phyloP scores from a whole-genome alignment of 2,329 filamentous ascomycete species.

The Colletotrichum sp. region DNA sequence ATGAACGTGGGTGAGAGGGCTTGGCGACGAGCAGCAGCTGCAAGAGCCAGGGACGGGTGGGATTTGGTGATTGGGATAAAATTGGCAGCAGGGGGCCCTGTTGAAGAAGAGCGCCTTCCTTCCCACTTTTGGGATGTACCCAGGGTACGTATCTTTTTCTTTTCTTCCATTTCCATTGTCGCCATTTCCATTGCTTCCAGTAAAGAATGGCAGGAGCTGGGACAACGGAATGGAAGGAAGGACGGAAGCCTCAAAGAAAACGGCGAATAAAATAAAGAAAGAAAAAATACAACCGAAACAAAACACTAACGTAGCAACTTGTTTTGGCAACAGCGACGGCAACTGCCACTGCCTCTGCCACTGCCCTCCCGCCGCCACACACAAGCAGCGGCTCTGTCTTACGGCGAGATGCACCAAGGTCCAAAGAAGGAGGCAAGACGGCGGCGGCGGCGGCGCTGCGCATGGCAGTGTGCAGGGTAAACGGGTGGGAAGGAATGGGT shows the following conservation, averaged over 20 bases:
- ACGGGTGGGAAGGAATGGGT: neutral
- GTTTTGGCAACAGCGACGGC: neutral
- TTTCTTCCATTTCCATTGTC: neutral
- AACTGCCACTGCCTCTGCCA: conserved; percentile 44
- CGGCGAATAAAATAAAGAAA: neutral
- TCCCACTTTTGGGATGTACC: neutral
- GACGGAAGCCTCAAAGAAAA: neutral
- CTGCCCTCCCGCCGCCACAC: conserved; percentile 10
- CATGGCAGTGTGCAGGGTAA: neutral
- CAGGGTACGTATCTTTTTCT: neutral
- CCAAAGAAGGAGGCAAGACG: neutral
- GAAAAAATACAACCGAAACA: neutral
- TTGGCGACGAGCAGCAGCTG: neutral
- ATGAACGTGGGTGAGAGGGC: neutral
- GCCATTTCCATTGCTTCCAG: neutral
- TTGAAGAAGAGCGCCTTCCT: neutral
- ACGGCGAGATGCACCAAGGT: neutral
- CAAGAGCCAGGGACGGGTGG: neutral
- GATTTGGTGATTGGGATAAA: neutral
- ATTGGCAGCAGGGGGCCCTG: neutral
- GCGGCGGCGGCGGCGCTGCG: neutral
- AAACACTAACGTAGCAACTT: neutral
- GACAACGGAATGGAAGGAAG: neutral
- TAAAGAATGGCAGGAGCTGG: neutral
- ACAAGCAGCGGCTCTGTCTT: neutral